A percentile compares a stretch with the other conserved stretches of the same genome.
These are phyloP conservation scores for Diutina neorugosa DNA, from an alignment of 1,139 yeast genomes.

Conservation along the genomic window DNA sequence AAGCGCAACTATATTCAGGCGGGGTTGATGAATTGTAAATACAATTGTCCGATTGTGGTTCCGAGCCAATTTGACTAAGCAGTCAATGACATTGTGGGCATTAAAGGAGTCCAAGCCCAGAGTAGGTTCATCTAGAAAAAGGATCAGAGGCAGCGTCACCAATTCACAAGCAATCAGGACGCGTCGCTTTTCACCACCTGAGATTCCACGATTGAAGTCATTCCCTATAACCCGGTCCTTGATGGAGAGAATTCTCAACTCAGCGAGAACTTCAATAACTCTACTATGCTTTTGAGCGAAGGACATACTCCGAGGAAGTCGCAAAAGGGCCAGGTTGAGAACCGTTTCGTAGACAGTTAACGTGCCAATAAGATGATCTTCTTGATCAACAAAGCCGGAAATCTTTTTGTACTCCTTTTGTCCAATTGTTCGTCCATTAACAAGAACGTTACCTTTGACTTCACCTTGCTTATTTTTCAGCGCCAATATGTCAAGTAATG, in stretches of 20 bases:
- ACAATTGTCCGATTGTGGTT: slow-evolving; percentile 79
- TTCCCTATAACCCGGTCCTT: slow-evolving; percentile 84
- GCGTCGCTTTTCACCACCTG: slow-evolving; percentile 88
- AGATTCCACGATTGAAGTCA: slow-evolving; percentile 81
- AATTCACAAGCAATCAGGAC: slow-evolving; percentile 86
- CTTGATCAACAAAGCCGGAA: slow-evolving; percentile 96
- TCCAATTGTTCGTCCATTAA: slow-evolving; percentile 51
- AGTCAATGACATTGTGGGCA: slow-evolving; percentile 83
- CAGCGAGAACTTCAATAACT: slow-evolving; percentile 75
- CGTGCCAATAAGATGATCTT: slow-evolving; percentile 82
- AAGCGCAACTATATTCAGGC: slow-evolving; percentile 85
- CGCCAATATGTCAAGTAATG: slow-evolving; percentile 7
- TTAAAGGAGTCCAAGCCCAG: slow-evolving; percentile 91
- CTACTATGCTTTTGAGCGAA: slow-evolving; percentile 60
- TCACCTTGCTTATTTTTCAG: slow-evolving; percentile 73
- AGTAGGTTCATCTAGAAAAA: slow-evolving; percentile 84
- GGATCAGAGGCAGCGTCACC: slow-evolving; percentile 72
- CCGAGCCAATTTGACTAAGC: slow-evolving; percentile 67
- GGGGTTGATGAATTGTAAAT: slow-evolving; percentile 94
- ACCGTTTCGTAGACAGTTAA: slow-evolving; percentile 93
- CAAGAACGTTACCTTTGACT: slow-evolving; percentile 50
- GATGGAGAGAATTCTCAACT: slow-evolving; percentile 70
- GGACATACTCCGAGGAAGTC: slow-evolving; percentile 75
- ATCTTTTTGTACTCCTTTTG: slow-evolving; percentile 44
- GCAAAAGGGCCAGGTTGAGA: slow-evolving; percentile 75